Evolutionary conservation across 2,329 filamentous ascomycete species (phyloP).

Genomic region (Colletotrichum lentis): DNA sequence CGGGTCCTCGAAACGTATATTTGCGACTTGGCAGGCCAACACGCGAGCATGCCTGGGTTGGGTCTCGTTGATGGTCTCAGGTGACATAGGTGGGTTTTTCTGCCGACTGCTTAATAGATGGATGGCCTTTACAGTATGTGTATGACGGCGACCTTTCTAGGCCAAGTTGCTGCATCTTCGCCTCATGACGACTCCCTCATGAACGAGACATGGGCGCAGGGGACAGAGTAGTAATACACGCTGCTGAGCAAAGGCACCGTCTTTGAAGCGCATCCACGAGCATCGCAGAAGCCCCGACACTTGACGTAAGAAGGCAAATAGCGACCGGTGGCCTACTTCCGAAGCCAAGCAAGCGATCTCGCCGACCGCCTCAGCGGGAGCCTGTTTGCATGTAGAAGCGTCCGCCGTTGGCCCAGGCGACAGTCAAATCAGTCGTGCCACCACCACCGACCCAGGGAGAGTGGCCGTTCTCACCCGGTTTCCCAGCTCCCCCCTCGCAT

Average conservation of each 20-base stretch:
- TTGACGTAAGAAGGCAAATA: slow-evolving; percentile 17
- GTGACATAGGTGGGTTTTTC: background rate
- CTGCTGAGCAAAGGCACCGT: background rate
- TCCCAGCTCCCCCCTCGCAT: background rate
- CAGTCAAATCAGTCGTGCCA: slow-evolving; percentile 1
- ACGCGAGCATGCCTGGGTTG: slow-evolving; percentile 30
- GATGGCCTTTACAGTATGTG: background rate
- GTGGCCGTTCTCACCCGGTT: background rate
- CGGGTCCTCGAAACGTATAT: slow-evolving; percentile 29
- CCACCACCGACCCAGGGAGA: background rate
- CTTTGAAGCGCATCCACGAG: slow-evolving; percentile 1
- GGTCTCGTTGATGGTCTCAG: background rate
- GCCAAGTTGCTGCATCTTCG: slow-evolving; percentile 20
- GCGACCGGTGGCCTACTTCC: background rate
- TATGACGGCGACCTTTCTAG: slow-evolving; percentile 15
- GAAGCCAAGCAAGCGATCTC: slow-evolving; percentile 2
- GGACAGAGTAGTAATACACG: background rate
- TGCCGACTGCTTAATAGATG: background rate
- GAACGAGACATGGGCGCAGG: background rate
- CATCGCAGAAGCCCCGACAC: slow-evolving; percentile 7
- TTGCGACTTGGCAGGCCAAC: slow-evolving; percentile 37
- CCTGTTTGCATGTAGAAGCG: background rate
- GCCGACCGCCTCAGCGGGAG: slow-evolving; percentile 1
- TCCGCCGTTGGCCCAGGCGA: slow-evolving; percentile 6
- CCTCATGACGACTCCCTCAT: slow-evolving; percentile 11